Conservation (phyloP, 371 early-diverging fungal genomes). For the Umbelopsis sp. region DNA sequence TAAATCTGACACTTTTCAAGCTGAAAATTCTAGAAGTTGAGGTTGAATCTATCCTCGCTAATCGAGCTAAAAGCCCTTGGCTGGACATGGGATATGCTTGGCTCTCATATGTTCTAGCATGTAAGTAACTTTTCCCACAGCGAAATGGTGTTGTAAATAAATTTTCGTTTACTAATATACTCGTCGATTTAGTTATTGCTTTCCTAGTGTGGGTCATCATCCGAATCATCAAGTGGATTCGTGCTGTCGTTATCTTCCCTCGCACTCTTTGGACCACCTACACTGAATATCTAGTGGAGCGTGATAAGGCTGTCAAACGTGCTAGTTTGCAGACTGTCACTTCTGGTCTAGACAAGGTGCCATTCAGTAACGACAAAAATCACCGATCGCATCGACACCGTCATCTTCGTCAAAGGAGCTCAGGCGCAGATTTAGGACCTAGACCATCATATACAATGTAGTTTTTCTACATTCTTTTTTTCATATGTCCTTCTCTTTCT, state of each 20-base stretch:
- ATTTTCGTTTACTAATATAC: neutral
- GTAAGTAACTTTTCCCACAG: conserved; percentile 25
- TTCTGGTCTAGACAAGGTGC: neutral
- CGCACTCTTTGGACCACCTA: conserved; percentile 40
- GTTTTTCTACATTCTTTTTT: neutral
- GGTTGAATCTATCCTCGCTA: conserved; percentile 48
- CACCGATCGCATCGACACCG: neutral
- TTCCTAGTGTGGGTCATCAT: conserved; percentile 50
- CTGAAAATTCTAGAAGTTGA: conserved; percentile 50
- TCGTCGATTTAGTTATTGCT: conserved; percentile 33
- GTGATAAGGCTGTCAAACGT: conserved; percentile 41
- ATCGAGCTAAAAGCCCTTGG: conserved; percentile 54
- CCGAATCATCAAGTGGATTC: conserved; percentile 40
- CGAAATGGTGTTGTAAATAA: no score
- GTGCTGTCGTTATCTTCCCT: conserved; percentile 41
- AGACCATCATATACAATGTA: conserved; percentile 13
- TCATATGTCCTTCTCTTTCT: neutral
- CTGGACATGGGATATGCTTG: conserved; percentile 50
- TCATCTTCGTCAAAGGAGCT: conserved; percentile 3
- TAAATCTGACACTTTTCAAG: conserved; percentile 24
- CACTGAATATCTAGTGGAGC: conserved; percentile 39
- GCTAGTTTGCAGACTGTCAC: conserved; percentile 28
- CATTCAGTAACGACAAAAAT: neutral
- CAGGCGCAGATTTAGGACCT: neutral
- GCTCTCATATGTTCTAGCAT: conserved; percentile 47